These are phyloP conservation scores for Alternaria panax DNA, from an alignment of 2,329 filamentous ascomycete species.

Conservation along the genomic window DNA sequence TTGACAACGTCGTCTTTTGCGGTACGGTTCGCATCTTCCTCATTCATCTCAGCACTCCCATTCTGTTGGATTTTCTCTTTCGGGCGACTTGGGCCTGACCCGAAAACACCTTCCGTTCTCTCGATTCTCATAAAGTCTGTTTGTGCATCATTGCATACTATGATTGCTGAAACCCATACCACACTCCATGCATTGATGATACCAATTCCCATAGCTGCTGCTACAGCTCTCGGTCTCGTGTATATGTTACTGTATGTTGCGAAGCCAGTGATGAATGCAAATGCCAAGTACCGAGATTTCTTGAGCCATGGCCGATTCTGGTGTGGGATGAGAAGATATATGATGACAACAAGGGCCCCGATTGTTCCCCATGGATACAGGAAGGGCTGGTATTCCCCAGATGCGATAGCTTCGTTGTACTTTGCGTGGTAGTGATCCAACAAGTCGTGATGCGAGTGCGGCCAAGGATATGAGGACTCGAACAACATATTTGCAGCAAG, in stretches of 20 bases:
- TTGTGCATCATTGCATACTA: slow-evolving; percentile 64
- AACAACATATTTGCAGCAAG: slow-evolving; percentile 19
- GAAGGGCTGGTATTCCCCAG: slow-evolving; percentile 53
- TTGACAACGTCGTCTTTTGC: slow-evolving; percentile 16
- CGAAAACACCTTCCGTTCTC: slow-evolving; percentile 43
- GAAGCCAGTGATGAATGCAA: slow-evolving; percentile 53
- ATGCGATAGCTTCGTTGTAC: slow-evolving; percentile 50
- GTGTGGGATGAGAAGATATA: slow-evolving; percentile 62
- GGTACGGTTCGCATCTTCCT: background rate
- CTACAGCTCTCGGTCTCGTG: slow-evolving; percentile 59
- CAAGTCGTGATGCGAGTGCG: slow-evolving; percentile 45
- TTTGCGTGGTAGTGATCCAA: slow-evolving; percentile 48
- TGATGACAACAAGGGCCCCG: slow-evolving; percentile 53
- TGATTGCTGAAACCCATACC: slow-evolving; percentile 61
- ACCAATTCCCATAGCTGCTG: slow-evolving; percentile 63
- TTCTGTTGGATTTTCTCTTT: slow-evolving; percentile 5
- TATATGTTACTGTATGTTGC: slow-evolving; percentile 54
- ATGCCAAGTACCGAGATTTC: slow-evolving; percentile 56
- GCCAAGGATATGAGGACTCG: slow-evolving; percentile 30
- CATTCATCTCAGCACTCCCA: background rate
- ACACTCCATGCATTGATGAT: slow-evolving; percentile 62
- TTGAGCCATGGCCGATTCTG: slow-evolving; percentile 49
- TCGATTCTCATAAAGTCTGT: slow-evolving; percentile 65
- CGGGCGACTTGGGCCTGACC: slow-evolving; percentile 1
- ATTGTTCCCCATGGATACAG: slow-evolving; percentile 54